These are phyloP conservation scores for Chlorencoelia australis DNA, from an alignment of 2,329 filamentous ascomycete genomes.

Conservation along the genomic window DNA sequence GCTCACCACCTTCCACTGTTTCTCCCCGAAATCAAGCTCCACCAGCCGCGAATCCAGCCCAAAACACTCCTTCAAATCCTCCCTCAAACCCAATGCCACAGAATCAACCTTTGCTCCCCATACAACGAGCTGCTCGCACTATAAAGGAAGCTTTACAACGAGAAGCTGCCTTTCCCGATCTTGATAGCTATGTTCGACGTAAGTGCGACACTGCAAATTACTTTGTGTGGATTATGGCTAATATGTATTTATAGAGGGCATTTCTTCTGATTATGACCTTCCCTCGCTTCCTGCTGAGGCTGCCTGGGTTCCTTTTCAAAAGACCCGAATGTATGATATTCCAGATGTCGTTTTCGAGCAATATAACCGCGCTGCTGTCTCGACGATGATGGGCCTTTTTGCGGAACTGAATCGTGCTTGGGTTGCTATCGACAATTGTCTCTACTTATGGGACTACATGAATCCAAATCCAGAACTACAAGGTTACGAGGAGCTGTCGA, in stretches of 20 bases:
- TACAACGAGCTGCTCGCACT: conserved; percentile 71
- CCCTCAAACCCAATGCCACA: conserved; percentile 1
- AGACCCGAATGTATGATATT: conserved; percentile 76
- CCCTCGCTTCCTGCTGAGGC: conserved; percentile 44
- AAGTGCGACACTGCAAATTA: conserved; percentile 32
- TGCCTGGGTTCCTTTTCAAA: conserved; percentile 84
- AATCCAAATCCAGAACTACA: conserved; percentile 83
- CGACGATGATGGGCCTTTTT: conserved; percentile 91
- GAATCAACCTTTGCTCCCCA: conserved; percentile 46
- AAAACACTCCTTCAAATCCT: conserved; percentile 8
- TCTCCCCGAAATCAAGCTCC: conserved; percentile 2
- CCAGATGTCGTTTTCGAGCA: conserved; percentile 89
- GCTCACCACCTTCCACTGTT: conserved; percentile 11
- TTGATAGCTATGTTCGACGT: conserved; percentile 86
- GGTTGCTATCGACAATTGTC: conserved; percentile 88
- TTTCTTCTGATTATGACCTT: conserved; percentile 86
- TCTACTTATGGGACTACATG: conserved; percentile 98
- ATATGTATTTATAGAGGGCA: conserved; percentile 51
- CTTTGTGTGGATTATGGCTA: conserved; percentile 19
- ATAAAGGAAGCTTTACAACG: conserved; percentile 69
- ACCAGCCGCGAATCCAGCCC: conserved; percentile 8
- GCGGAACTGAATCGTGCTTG: conserved; percentile 91
- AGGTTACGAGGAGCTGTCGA: conserved; percentile 80
- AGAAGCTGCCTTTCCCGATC: conserved; percentile 75
- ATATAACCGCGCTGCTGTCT: conserved; percentile 77